Percentiles rank a stretch among this genome's conserved stretches.
Evolutionary conservation across 106 monocot genomes (phyloP).

Genomic region (Dendrobium nobile): DNA sequence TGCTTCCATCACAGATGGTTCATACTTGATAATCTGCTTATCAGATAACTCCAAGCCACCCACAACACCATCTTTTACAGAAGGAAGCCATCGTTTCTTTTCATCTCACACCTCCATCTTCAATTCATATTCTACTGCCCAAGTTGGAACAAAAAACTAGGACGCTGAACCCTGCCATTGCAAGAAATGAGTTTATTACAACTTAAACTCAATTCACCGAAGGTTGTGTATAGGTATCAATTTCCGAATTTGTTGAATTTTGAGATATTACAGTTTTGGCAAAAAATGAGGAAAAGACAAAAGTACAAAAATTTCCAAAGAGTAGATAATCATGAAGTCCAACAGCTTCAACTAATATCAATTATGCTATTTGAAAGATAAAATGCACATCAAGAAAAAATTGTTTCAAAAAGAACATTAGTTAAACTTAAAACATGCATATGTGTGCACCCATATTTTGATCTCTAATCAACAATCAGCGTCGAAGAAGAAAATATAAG

Average conservation of each 20-base stretch:
- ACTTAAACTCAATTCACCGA: no score
- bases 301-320: no score
- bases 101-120: conserved; percentile 22
- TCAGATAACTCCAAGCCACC: conserved; percentile 9
- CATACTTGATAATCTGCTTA: conserved; percentile 37
- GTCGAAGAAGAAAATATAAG: not conserved
- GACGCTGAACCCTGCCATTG: conserved; percentile 38
- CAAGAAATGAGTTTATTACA: conserved; percentile 27
- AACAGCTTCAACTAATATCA: no score
- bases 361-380: no score
- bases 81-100: conserved; percentile 41
- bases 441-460: not conserved
- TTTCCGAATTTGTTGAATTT: no score
- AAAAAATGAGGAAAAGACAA: no score
- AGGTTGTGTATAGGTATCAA: no score
- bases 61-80: conserved; percentile 14
- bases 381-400: not conserved
- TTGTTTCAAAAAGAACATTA: not conserved
- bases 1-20: conserved; percentile 11
- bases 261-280: no score
- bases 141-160: conserved; percentile 26
- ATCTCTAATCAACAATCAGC: not conserved
- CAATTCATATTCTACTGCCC: conserved; percentile 30
- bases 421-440: not conserved
- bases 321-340: no score